Conservation (phyloP, 805 yeast species). For the Teunomyces stri region DNA sequence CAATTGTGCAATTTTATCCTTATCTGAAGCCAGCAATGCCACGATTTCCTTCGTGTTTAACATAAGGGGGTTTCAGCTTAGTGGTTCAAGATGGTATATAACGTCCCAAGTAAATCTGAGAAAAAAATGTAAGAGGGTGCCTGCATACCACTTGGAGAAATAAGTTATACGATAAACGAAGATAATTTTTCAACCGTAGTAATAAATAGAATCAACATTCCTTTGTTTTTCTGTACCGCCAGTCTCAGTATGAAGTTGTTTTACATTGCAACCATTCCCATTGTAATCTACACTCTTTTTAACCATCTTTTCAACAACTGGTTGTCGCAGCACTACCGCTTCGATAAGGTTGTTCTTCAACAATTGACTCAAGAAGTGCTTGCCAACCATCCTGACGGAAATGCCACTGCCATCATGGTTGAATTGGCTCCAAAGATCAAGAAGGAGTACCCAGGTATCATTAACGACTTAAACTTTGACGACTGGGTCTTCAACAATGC, state of each 20-base stretch:
- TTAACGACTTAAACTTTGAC: conserved; percentile 69
- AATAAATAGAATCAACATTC: neutral
- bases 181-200: neutral
- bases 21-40: neutral
- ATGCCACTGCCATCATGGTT: conserved; percentile 60
- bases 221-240: neutral
- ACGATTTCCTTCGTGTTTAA: neutral
- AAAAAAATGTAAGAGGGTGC: neutral
- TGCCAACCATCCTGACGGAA: conserved; percentile 50
- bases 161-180: conserved; percentile 2
- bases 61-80: neutral
- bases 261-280: conserved; percentile 19
- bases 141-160: neutral
- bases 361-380: conserved; percentile 55
- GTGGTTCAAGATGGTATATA: too few relatives aligned
- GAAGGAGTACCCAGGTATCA: conserved; percentile 65
- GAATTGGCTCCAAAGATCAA: conserved; percentile 60
- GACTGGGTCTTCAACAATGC: conserved; percentile 98
- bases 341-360: conserved; percentile 65
- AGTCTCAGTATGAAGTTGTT: conserved; percentile 24
- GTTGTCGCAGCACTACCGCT: conserved; percentile 70
- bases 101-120: neutral
- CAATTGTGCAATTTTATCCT: neutral
- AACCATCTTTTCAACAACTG: conserved; percentile 51
- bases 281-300: conserved; percentile 30